A percentile compares a stretch with the other conserved stretches of the same genome.
Conservation (phyloP, 1,284 basidiomycete species). For the Ganoderma multipileum region DNA sequence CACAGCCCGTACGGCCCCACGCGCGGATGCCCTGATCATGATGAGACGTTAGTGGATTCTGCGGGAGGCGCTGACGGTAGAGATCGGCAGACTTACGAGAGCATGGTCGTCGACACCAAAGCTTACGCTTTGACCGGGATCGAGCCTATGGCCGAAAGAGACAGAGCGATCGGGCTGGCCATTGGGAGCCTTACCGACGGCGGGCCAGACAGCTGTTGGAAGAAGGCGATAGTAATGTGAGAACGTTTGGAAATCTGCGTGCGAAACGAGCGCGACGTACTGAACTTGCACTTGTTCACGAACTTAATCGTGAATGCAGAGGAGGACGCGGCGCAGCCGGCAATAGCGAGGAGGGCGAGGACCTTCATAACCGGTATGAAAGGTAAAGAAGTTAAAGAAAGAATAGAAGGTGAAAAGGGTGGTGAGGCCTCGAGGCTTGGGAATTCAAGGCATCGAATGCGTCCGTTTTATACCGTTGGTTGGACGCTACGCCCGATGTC, state of each 20-base stretch:
- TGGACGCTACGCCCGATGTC: neutral
- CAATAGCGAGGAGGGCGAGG: neutral
- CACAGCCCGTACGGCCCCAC: slow-evolving; percentile 6
- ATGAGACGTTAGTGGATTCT: neutral
- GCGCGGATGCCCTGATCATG: slow-evolving; percentile 5
- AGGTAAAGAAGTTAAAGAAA: neutral
- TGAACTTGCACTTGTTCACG: slow-evolving; percentile 5
- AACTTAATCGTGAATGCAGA: slow-evolving; percentile 7
- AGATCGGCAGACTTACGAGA: neutral
- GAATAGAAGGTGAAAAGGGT: neutral
- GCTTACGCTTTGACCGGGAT: slow-evolving; percentile 9
- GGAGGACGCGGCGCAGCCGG: neutral
- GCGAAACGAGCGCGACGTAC: neutral
- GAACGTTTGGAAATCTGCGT: neutral
- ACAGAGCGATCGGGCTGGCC: slow-evolving; percentile 8
- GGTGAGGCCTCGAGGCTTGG: neutral
- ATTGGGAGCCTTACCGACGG: slow-evolving; percentile 1
- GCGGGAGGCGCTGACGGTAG: neutral
- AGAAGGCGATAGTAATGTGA: neutral
- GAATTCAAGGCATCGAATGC: neutral
- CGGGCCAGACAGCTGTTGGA: slow-evolving; percentile 3
- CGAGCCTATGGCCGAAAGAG: neutral
- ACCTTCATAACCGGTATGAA: neutral
- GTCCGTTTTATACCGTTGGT: neutral
- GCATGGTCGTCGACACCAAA: slow-evolving; percentile 2